phyloP scores from a whole-genome alignment of 2,329 filamentous ascomycete genomes.

The Cercospora canescens region DNA sequence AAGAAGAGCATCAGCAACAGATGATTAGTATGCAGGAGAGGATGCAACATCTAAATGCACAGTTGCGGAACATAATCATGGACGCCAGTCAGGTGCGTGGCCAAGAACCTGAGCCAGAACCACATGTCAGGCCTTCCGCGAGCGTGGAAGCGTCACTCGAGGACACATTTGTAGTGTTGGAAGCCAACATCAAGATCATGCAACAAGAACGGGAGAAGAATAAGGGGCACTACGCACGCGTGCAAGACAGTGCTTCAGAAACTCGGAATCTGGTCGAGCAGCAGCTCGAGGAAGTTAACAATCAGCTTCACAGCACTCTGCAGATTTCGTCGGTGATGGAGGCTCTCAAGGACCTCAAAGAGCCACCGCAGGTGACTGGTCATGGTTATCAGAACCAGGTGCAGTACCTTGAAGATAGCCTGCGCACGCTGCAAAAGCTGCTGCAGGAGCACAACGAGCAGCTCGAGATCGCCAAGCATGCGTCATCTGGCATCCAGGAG shows the following conservation, averaged over 20 bases:
- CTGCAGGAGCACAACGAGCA: constrained; percentile 34
- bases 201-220: constrained; percentile 31
- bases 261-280: constrained; percentile 32
- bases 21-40: constrained; percentile 33
- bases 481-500: constrained; percentile 23
- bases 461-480: constrained; percentile 28
- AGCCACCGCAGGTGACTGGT: constrained; percentile 59
- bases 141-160: constrained; percentile 22
- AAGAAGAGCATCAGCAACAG: constrained; percentile 30
- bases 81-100: constrained; percentile 33
- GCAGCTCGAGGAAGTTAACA: constrained; percentile 34
- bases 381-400: constrained; percentile 67
- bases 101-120: constrained; percentile 25
- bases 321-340: constrained; percentile 53
- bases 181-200: constrained; percentile 30
- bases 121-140: constrained; percentile 16
- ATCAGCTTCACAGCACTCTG: constrained; percentile 37
- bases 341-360: constrained; percentile 50
- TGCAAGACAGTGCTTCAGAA: constrained; percentile 28
- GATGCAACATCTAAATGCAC: constrained; percentile 35
- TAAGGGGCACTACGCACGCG: constrained; percentile 25
- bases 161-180: constrained; percentile 27
- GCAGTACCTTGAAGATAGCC: constrained; percentile 63
- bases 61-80: constrained; percentile 33
- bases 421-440: constrained; percentile 43